Evolutionary conservation across 495 filamentous ascomycete genomes (phyloP), one percentile per base, ranked within the genome.

Genomic region (Penicillium coprophilum): DNA sequence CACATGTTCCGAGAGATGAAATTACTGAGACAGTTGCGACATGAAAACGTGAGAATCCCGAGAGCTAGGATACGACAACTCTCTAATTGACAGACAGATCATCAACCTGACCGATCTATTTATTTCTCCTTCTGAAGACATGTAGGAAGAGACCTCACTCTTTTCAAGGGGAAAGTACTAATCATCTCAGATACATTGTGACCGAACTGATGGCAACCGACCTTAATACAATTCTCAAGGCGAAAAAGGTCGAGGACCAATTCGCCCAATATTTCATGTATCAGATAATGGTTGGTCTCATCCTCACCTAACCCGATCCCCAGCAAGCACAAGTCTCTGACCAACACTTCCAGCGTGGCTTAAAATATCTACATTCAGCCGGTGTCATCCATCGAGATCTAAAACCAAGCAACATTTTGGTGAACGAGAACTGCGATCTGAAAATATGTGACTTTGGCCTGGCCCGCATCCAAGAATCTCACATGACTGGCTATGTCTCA

Each of bases 201-300:
- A 98, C 94, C 55, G 94, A 98, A 69, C 86, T 97, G 34, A 86
- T 98, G 55, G 92, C 93, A 39, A 98, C 94, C 59, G 94, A 98
- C 67, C 82, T 98, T 36, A 91, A 97, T 71, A 85, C 94, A 57
- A 83, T 98, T 24, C 81, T 98, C 57, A 96, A 92, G 55, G 94
- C 93, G 21, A 81, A 92, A 70, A 93, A 91, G 7, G 82, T 98
- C 40, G 94, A 97, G 76, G 96, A 96, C 73, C 93, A 98, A 68
- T 98, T 97, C 76, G 96, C 96, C 58, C 94, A 98, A 78, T 98
- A 97, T 76, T 98, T 98, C 71, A 80, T 98, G 47, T 98, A 98
- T 71, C 94, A 98, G 75, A 96, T 98, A 62, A 83, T 97, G 80
- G 92, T 96, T 72, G 13, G 23, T 39, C 15, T 3, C 21, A 28